Evolutionary conservation across 306 rosid species (phyloP).

Genomic region (Geum urbanum): DNA sequence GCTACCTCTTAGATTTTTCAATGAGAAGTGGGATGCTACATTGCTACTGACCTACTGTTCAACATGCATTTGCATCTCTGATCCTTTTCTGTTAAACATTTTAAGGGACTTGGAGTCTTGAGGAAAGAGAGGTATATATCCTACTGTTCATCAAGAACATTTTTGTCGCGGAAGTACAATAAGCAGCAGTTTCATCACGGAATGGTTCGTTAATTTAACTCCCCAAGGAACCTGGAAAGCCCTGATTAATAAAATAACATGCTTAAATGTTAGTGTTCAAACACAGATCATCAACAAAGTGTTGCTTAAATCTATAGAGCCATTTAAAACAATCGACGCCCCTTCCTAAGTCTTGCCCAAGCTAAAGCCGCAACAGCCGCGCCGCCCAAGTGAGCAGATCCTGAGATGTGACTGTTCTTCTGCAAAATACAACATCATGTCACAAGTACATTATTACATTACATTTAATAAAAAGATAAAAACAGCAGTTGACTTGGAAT

Average conservation of each 20-base stretch:
- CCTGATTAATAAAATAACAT: not conserved
- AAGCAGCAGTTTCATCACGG: too few species aligned
- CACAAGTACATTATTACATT: not conserved
- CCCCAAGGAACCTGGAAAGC: not conserved
- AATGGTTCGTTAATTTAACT: not conserved
- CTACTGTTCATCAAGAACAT: too few species aligned
- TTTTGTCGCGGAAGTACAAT: too few species aligned
- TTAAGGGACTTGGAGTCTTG: accelerated
- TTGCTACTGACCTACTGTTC: too few species aligned
- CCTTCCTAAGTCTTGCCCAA: conserved; percentile 68
- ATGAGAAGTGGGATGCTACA: too few species aligned
- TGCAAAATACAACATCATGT: conserved; percentile 26
- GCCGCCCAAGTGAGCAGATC: conserved; percentile 89
- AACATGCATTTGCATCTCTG: too few species aligned
- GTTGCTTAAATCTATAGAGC: not conserved
- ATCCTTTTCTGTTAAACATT: too few species aligned
- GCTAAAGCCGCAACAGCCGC: conserved; percentile 82
- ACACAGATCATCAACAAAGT: not conserved
- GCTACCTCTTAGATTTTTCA: too few species aligned
- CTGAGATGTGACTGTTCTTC: conserved; percentile 63
- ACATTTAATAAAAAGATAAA: not conserved
- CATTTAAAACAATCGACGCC: conserved; percentile 44
- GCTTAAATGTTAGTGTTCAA: not conserved
- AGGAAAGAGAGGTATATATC: too few species aligned
- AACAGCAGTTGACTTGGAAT: not conserved